Evolutionary conservation across 225 moss, liverwort and hornwort species (phyloP), one percentile per base, ranked within the genome.

Genomic region (Sphagnum tenellum): DNA sequence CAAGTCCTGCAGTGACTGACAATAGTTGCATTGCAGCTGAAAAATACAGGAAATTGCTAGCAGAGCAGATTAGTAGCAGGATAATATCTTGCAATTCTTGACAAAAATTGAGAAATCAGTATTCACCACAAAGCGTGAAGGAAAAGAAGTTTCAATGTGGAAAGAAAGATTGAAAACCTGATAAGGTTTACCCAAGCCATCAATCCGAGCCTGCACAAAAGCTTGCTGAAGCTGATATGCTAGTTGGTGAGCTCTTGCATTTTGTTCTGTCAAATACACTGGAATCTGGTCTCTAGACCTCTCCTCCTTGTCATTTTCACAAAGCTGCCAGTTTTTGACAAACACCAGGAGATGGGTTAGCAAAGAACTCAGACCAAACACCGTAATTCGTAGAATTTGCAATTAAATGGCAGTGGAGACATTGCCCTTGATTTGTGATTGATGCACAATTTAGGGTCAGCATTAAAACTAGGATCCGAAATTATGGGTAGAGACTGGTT

Each of bases 131-230:
- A 10, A 45, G 47, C 10, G 58, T 62, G 29, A 2, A 9, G 1
- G 49, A 62, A 62, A 12, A 12, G 8, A n/a, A 11, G 9, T 9
- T 46, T 48, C 11, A 45, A 67, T 46, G 44, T 14, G 10, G 48
- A 13, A 10, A 52, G 13, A 44, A 46, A 49, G 45, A 60, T 14
- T 29, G 56, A 48, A 69, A 74, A 92, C 92, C 92, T 95, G 73
- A 73, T 89, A 95, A 59, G 94, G 94, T 71, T 91, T 89, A 68
- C 94, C 94, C 70, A 95, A 66, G 49, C 94, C 94, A 73, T 89
- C 86, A 61, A 95, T 88, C 62, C 94, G 89, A 60, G 88, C 89
- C 66, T 95, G 91, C 11, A 92, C 57, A 73, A 95, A 95, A 65
- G 89, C 73, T 75, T 88, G 91, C 69, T 92, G 94, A 61, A 95